Base-by-base conservation (phyloP, 306 rosid genomes). In the Cicer cuneatum region DNA sequence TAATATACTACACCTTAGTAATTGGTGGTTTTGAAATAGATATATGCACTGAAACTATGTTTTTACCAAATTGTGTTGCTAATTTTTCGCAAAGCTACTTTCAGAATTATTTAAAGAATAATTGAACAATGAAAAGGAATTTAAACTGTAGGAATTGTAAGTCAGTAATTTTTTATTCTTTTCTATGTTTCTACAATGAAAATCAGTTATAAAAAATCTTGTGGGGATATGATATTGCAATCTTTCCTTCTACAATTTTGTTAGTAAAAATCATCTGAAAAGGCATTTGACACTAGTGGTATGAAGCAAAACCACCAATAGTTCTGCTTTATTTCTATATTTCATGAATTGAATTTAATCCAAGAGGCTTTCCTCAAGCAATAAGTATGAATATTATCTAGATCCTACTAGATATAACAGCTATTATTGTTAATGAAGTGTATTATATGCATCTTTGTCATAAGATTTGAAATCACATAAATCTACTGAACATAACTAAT, bases 241-340 rank as follows among this genome's bases (percentile, higher is more conserved):
- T 18, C 51, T 66, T 65, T 14, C 33, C 40, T 29, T 45, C 39
- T 67, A 10, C 33, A 43, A 57, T 54, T 67, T 43, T 56, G 48
- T 29, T 66, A 8, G 11, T 39, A 7, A 39, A 52, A 52, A 52
- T 52, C 3, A 5, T 66, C 59, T 66, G 33, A 29, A 10, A 29
- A 43, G 14, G 8, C 2, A 18, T 66, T 10, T 42, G 58, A 46
- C 35, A 37, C 49, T 7, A 57, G 6, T 68, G 11, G 16, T 54
- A 18, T 42, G 46, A 58, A 68, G 56, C 39, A 45, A 35, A 77
- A 59, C 76, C 64, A 59, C 64, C 38, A 77, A 59, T 21, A 2
- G 24, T 78, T 62, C 66, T 78, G 73, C 51, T 54, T 59, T 78
- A 29, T 53, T 52, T 42, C 33, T 63, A 67, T 19, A 15, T 58